Base-by-base conservation (phyloP, 345 rosid species). In the Eutrema heterophyllum region DNA sequence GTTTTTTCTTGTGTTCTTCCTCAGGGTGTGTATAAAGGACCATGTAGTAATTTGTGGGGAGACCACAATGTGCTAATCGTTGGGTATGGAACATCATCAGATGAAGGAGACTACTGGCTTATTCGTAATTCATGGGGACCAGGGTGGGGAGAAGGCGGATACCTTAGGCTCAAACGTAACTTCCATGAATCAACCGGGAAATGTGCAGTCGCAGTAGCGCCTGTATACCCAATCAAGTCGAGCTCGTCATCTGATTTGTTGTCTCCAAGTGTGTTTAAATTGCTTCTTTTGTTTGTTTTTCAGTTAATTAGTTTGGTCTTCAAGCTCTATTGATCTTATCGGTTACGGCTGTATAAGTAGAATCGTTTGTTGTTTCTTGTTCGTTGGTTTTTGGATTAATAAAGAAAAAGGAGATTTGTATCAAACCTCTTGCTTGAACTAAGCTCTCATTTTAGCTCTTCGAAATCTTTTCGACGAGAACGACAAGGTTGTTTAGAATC, bases 1-100 rank as follows among this genome's bases (percentile, higher is more conserved):
- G 7, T 52, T 9, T 9, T 21, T 21, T 9, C 24, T 7, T 26
- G n/a, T 48, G 7, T 70, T 70, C 2, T 39, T 39, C 2, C 8
- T 71, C 45, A 73, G 77, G 77, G 77, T n/a, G 77, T 73, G 64
- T 73, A 33, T 32, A 73, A 46, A 54, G 71, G 71, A 35, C 13
- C 64, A 2, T 73, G 77, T 64, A 24, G 4, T 57, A 3, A 57
- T 57, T 9, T 27, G 29, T 36, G 64, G 4, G 70, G 63, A 57
- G 15, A 35, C 62, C 62, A 57, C 44, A 57, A 57, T 53, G 71
- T 64, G 21, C 4, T 73, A 54, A 48, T 48, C 9, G 71, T 73
- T 2, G 77, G 77, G 4, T 73, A 73, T 26, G 71, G 71, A 52
- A 52, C 63, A 3, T 41, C 63, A 11, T 6, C 41, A 33, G 13